Evolutionary conservation across 2,329 filamentous ascomycete species (phyloP).

Genomic region (Immersiporthe knoxdaviesiana): DNA sequence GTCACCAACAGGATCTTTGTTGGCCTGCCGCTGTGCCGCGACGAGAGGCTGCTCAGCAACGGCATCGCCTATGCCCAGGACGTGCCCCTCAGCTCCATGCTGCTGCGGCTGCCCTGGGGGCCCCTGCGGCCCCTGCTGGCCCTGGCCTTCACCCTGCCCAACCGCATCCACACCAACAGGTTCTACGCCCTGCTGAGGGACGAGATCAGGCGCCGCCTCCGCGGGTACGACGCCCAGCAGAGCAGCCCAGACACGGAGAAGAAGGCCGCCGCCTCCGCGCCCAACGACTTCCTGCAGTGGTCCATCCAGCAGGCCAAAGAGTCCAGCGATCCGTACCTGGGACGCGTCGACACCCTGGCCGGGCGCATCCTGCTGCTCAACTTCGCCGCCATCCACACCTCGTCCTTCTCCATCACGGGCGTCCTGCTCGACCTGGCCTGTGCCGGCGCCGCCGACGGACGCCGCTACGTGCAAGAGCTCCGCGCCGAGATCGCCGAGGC

Average conservation of each 20-base stretch:
- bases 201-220: constrained; percentile 33
- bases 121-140: constrained; percentile 31
- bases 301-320: constrained; percentile 23
- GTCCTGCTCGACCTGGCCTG: constrained; percentile 43
- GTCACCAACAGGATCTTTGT: constrained; percentile 40
- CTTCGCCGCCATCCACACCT: constrained; percentile 45
- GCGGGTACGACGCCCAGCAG: constrained; percentile 26
- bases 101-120: constrained; percentile 30
- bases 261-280: constrained; percentile 18
- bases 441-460: constrained; percentile 31
- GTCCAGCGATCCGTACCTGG: constrained; percentile 18
- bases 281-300: constrained; percentile 32
- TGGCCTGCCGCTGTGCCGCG: constrained; percentile 38
- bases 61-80: constrained; percentile 25
- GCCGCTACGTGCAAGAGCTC: constrained; percentile 36
- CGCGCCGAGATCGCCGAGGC: constrained; percentile 41
- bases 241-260: constrained; percentile 19
- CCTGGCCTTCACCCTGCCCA: constrained; percentile 31
- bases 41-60: constrained; percentile 19
- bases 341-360: constrained; percentile 16
- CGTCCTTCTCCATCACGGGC: constrained; percentile 44
- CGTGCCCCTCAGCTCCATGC: constrained; percentile 28
- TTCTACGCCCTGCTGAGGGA: constrained; percentile 30
- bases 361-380: constrained; percentile 27
- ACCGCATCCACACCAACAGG: constrained; percentile 29